Evolutionary conservation across 306 rosid species (phyloP).

Genomic region (Ormosia emarginata): DNA sequence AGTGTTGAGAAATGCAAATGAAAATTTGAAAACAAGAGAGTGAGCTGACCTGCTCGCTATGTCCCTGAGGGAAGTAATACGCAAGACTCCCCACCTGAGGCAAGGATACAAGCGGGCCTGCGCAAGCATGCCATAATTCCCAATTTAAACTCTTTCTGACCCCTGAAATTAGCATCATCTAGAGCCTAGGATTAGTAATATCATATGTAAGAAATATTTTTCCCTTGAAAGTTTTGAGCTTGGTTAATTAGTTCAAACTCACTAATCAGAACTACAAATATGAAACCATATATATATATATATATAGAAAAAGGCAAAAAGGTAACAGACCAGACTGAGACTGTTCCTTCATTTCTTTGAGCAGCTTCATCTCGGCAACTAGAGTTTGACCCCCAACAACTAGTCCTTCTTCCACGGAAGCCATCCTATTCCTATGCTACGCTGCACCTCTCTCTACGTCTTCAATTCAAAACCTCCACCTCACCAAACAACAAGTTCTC

Average conservation of each 20-base stretch:
- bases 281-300: background rate
- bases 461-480: constrained; percentile 13
- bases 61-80: constrained; percentile 97
- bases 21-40: background rate
- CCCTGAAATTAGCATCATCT: constrained; percentile 42
- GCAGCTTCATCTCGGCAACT: constrained; percentile 75
- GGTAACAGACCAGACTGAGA: constrained; percentile 61
- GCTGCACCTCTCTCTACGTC: background rate
- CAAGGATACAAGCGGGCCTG: constrained; percentile 86
- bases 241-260: background rate
- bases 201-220: background rate
- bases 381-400: constrained; percentile 50
- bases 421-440: constrained; percentile 36
- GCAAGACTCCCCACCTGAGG: constrained; percentile 87
- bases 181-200: background rate
- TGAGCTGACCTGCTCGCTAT: constrained; percentile 83
- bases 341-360: constrained; percentile 91
- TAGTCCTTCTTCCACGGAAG: constrained; percentile 42
- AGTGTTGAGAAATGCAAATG: background rate
- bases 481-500: constrained; percentile 17
- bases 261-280: background rate
- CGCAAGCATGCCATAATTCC: constrained; percentile 98
- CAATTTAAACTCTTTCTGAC: constrained; percentile 68
- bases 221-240: background rate
- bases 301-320: background rate